These are phyloP conservation scores for Austroboletus festivus DNA, from an alignment of 768 basidiomycete species.

Conservation along the genomic window DNA sequence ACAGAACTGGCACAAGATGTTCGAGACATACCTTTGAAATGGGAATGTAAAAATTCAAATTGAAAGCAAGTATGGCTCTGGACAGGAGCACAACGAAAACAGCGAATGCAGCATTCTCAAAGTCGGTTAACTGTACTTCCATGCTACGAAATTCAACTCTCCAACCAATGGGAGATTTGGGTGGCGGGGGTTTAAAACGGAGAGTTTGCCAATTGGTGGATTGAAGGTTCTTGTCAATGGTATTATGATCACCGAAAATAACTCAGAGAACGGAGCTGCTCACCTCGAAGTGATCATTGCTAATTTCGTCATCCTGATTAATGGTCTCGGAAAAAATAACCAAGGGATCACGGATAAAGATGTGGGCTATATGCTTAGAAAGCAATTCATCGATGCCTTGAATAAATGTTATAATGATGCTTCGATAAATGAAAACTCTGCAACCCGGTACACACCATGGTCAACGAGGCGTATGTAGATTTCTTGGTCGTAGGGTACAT, in stretches of 20 bases:
- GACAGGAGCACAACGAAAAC: slow-evolving; percentile 94
- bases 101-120: slow-evolving; percentile 96
- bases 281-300: slow-evolving; percentile 96
- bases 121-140: slow-evolving; percentile 99
- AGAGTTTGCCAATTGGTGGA: slow-evolving; percentile 99
- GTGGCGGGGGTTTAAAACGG: slow-evolving; percentile 97
- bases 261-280: background rate
- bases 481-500: slow-evolving; percentile 71
- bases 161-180: slow-evolving; percentile 92
- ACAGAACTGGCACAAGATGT: background rate
- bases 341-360: slow-evolving; percentile 97
- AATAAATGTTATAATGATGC: background rate
- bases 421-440: too few relatives aligned
- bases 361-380: slow-evolving; percentile 88
- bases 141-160: slow-evolving; percentile 97
- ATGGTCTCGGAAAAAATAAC: slow-evolving; percentile 94
- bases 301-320: slow-evolving; percentile 82
- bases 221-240: slow-evolving; percentile 76
- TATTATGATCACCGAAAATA: background rate
- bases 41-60: slow-evolving; percentile 93
- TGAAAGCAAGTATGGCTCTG: slow-evolving; percentile 87
- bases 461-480: slow-evolving; percentile 71
- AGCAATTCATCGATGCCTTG: slow-evolving; percentile 83
- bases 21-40: slow-evolving; percentile 76
- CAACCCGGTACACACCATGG: slow-evolving; percentile 51